Evolutionary conservation across 176 grass and related monocot genomes (phyloP).

Genomic region (Aechmea fasciata): DNA sequence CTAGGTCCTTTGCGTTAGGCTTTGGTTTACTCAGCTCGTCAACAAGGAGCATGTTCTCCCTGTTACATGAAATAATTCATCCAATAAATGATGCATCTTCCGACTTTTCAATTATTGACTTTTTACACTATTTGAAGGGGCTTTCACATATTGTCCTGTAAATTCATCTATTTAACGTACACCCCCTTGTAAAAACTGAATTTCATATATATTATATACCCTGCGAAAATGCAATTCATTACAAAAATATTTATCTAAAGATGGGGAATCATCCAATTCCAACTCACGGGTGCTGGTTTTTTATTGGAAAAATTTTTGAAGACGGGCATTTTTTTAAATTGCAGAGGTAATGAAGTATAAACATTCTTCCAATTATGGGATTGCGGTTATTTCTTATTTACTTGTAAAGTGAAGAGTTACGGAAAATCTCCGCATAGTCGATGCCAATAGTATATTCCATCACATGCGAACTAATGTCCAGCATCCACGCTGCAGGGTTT

Average conservation of each 20-base stretch:
- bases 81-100: slow-evolving; percentile 12
- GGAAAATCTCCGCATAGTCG: slow-evolving; percentile 23
- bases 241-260: background rate
- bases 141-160: no score
- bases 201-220: no score
- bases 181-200: no score
- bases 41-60: slow-evolving; percentile 60
- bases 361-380: no score
- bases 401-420: slow-evolving; percentile 58
- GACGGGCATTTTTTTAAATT: no score
- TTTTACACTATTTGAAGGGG: background rate
- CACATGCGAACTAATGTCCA: slow-evolving; percentile 23
- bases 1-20: slow-evolving; percentile 35
- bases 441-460: slow-evolving; percentile 23
- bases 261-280: background rate
- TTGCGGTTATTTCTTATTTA: slow-evolving; percentile 16
- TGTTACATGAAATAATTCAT: slow-evolving; percentile 20
- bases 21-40: slow-evolving; percentile 50
- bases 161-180: background rate
- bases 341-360: no score
- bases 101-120: slow-evolving; percentile 7
- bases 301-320: background rate
- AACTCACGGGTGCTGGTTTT: background rate
- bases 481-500: slow-evolving; percentile 27
- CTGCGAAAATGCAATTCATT: no score